Evolutionary conservation across 805 yeast genomes (phyloP), one percentile per base, ranked within the genome.

Genomic region (Cyberlindnera euphorbiae): DNA sequence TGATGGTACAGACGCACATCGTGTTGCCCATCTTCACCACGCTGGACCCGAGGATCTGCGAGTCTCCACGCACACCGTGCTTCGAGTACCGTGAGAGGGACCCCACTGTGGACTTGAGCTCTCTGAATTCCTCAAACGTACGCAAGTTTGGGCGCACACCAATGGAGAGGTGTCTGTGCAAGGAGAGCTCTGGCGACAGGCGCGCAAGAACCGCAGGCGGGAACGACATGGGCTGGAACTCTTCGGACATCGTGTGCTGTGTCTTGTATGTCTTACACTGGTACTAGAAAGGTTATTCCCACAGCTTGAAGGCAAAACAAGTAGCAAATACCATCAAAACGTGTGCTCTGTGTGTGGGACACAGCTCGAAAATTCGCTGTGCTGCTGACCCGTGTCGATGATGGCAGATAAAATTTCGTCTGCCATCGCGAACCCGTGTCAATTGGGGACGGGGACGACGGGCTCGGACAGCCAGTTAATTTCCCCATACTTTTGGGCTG

Each of bases 171-270:
- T 87, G 95, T 52, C 94, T 73, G 54, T 83, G 82, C 29, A 89
- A 66, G 5, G 90, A 82, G 11, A 84, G 56, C 38, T 86, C 95
- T 1, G 97, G 96, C 2, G 94, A 86, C 25, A 89, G 73, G 35
- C 93, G 66, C 1, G 93, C 88, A 28, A 89, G 64, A 9, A 87
- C 86, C 17, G 79, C 82, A 1, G 96, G 90, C 2, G 93, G 80
- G 56, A 88, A 87, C 5, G 75, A 63, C 24, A 82, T 67, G 11
- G 81, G 71, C 2, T 44, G 38, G 19, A 48, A 22, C 9, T 38
- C 35, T 4, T 34, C 32, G 12, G 31, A 8, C 39, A 35, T 36
- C 6, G 7, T 13, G 16, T n/a, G n/a, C n/a, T n/a, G n/a, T n/a
- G n/a, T n/a, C n/a, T 5, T 26, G 17, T 26, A 17, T 5, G 17